These are phyloP conservation scores for Mucor saturninus DNA, from an alignment of 371 early-diverging fungal species.

Conservation along the genomic window DNA sequence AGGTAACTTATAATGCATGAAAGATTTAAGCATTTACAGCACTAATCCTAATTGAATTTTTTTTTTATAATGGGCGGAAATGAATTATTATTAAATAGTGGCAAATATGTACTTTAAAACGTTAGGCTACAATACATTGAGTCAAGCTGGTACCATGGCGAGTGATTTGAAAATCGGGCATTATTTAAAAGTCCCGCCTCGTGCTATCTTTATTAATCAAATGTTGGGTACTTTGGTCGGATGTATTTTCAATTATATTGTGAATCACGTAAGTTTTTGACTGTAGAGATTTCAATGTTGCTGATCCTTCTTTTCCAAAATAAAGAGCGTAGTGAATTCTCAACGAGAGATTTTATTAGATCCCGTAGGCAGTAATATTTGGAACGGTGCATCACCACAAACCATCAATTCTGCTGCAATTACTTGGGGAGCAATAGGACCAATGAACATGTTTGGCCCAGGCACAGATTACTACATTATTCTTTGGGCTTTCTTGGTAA, in stretches of 20 bases:
- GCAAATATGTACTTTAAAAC: slow-evolving; percentile 64
- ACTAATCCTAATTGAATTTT: not conserved
- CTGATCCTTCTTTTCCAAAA: not conserved
- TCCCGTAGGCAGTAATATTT: slow-evolving; percentile 52
- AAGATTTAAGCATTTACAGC: not conserved
- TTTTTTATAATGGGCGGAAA: not conserved
- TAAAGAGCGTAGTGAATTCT: slow-evolving; percentile 45
- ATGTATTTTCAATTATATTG: slow-evolving; percentile 58
- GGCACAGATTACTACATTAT: slow-evolving; percentile 64
- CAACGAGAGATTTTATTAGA: slow-evolving; percentile 49
- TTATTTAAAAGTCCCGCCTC: slow-evolving; percentile 79
- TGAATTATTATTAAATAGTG: slow-evolving; percentile 24
- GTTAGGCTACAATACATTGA: slow-evolving; percentile 59
- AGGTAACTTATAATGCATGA: slow-evolving; percentile 15
- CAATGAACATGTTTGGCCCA: slow-evolving; percentile 69
- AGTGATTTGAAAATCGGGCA: slow-evolving; percentile 73
- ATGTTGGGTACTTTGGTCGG: slow-evolving; percentile 67
- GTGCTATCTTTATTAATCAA: slow-evolving; percentile 63
- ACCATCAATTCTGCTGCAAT: slow-evolving; percentile 64
- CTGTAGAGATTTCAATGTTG: not conserved
- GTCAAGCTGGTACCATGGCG: slow-evolving; percentile 59
- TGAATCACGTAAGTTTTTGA: slow-evolving; percentile 35
- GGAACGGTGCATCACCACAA: slow-evolving; percentile 57
- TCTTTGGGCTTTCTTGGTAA: slow-evolving; percentile 51
- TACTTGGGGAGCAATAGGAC: slow-evolving; percentile 82